phyloP scores from a whole-genome alignment of 768 basidiomycete species.

The Agaricus blazei region DNA sequence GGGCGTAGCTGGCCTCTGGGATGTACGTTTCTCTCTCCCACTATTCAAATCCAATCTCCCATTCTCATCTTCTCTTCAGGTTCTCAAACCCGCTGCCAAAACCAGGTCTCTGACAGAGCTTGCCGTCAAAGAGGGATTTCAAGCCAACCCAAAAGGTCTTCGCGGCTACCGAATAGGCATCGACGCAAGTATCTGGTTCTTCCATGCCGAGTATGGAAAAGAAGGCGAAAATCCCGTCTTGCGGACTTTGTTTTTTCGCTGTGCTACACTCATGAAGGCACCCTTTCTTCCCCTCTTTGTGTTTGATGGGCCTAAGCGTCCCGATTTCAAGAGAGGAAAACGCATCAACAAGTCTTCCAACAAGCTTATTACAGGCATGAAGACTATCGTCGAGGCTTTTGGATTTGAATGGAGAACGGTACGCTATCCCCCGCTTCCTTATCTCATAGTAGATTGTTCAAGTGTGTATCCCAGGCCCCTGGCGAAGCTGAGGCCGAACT shows the following conservation, averaged over 20 bases:
- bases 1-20: constrained; percentile 49
- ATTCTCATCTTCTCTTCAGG: constrained; percentile 22
- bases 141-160: constrained; percentile 53
- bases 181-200: constrained; percentile 85
- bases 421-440: constrained; percentile 13
- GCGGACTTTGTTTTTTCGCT: constrained; percentile 79
- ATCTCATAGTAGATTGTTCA: constrained; percentile 8
- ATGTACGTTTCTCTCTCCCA: constrained; percentile 25
- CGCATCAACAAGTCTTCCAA: constrained; percentile 56
- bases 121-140: constrained; percentile 71
- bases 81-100: constrained; percentile 67
- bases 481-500: constrained; percentile 95
- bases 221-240: constrained; percentile 88
- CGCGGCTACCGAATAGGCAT: constrained; percentile 83
- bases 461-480: constrained; percentile 57
- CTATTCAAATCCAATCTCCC: background rate
- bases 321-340: constrained; percentile 76
- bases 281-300: constrained; percentile 89
- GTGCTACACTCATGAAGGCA: constrained; percentile 67
- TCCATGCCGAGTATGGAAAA: constrained; percentile 66
- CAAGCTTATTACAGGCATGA: constrained; percentile 72
- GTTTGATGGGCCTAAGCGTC: constrained; percentile 86
- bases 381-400: constrained; percentile 72
- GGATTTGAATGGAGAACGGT: constrained; percentile 76
- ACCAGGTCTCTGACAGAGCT: constrained; percentile 74